phyloP scores from a whole-genome alignment of 306 rosid genomes.

The Vicia faba region DNA sequence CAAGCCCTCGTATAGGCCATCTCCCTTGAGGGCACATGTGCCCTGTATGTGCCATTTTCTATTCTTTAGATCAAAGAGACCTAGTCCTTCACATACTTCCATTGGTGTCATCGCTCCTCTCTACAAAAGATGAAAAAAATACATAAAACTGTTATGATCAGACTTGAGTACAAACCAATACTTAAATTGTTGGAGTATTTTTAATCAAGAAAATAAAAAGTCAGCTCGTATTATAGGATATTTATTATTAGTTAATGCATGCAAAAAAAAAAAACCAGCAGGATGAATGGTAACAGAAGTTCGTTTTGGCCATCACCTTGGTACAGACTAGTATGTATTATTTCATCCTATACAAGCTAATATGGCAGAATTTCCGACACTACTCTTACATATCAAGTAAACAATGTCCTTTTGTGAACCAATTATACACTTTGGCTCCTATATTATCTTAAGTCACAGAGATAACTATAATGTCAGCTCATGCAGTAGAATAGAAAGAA shows the following conservation, averaged over 20 bases:
- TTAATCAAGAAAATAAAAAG: constrained; percentile 12
- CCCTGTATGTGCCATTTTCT: constrained; percentile 99
- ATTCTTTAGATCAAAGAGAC: constrained; percentile 84
- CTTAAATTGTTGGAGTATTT: constrained; percentile 9
- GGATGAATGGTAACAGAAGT: neutral
- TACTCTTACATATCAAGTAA: too few species aligned
- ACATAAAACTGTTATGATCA: constrained; percentile 20
- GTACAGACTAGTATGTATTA: too few species aligned
- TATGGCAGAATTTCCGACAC: too few species aligned
- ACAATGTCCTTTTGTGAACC: too few species aligned
- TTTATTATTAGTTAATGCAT: neutral
- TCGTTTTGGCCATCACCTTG: too few species aligned
- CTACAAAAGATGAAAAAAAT: constrained; percentile 41
- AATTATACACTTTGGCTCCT: too few species aligned
- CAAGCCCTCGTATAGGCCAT: constrained; percentile 95
- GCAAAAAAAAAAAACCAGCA: neutral
- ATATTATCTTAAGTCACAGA: neutral
- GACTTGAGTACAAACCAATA: constrained; percentile 12
- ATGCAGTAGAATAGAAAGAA: constrained; percentile 29
- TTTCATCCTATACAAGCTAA: too few species aligned
- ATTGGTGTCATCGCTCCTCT: constrained; percentile 91
- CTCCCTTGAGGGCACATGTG: constrained; percentile 85
- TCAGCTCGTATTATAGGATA: constrained; percentile 6
- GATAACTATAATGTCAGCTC: neutral
- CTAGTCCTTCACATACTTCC: constrained; percentile 97